A percentile compares a stretch with the other conserved stretches of the same genome.
Evolutionary conservation across 345 rosid species (phyloP).

Genomic region (Carallia brachiata): DNA sequence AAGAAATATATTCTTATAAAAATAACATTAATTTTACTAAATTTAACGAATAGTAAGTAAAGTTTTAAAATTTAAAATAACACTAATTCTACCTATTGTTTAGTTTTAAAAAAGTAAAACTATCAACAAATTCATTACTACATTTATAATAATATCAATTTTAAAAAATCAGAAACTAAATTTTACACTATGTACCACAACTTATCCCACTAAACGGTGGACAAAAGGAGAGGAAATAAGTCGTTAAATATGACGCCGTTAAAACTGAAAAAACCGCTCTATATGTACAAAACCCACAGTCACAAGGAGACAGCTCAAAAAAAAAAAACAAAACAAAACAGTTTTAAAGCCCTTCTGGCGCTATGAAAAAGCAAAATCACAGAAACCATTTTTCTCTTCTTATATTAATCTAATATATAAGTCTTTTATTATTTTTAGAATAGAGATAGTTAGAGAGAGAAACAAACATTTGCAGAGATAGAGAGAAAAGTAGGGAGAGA

Average conservation of each 20-base stretch:
- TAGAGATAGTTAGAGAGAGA: conserved; percentile 32
- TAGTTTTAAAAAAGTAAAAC: too few relatives aligned
- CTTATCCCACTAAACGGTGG: too few relatives aligned
- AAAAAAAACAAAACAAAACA: conserved; percentile 12
- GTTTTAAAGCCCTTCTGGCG: conserved; percentile 13
- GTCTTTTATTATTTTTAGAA: conserved; percentile 13
- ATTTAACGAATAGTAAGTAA: too few relatives aligned
- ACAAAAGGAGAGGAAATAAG: not conserved
- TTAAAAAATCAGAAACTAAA: too few relatives aligned
- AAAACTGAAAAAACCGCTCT: conserved; percentile 37
- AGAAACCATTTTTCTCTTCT: not conserved
- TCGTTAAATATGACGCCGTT: conserved; percentile 19
- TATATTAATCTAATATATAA: not conserved
- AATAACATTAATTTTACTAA: too few relatives aligned
- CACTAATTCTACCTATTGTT: too few relatives aligned
- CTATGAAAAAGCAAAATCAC: conserved; percentile 28
- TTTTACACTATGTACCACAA: too few relatives aligned
- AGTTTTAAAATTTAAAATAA: too few relatives aligned
- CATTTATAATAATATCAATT: too few relatives aligned
- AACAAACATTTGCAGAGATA: not conserved
- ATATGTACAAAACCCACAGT: conserved; percentile 30
- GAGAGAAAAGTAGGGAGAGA: conserved; percentile 11
- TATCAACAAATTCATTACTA: too few relatives aligned
- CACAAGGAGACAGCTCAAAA: not conserved
- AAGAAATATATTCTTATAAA: not conserved